These are phyloP conservation scores for Candida nemodendra DNA, from an alignment of 805 yeast species.

Conservation along the genomic window DNA sequence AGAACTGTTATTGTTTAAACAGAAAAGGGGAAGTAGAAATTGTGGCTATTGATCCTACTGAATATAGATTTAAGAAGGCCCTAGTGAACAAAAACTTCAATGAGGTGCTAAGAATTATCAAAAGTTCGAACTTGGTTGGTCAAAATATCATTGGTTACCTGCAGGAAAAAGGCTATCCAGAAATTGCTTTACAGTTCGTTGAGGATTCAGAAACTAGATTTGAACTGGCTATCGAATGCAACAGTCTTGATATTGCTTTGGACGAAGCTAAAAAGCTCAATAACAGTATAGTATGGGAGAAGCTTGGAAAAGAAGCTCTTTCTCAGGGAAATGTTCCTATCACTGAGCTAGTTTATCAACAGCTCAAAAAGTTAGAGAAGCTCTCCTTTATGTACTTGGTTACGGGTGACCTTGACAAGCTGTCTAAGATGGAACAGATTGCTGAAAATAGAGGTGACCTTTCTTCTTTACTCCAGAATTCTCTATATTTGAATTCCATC, in stretches of 20 bases:
- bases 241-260: slow-evolving; percentile 82
- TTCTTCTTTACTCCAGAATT: slow-evolving; percentile 77
- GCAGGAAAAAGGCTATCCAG: slow-evolving; percentile 95
- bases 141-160: slow-evolving; percentile 94
- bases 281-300: slow-evolving; percentile 70
- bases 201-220: slow-evolving; percentile 95
- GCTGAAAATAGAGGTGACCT: slow-evolving; percentile 85
- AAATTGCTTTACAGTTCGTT: slow-evolving; percentile 94
- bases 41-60: slow-evolving; percentile 88
- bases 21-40: slow-evolving; percentile 83
- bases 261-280: slow-evolving; percentile 82
- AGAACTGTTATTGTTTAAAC: slow-evolving; percentile 74
- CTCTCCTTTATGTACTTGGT: slow-evolving; percentile 83
- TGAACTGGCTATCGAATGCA: slow-evolving; percentile 92
- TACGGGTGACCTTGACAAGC: slow-evolving; percentile 75
- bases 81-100: slow-evolving; percentile 84
- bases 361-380: slow-evolving; percentile 81
- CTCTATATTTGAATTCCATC: slow-evolving; percentile 71
- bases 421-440: slow-evolving; percentile 82
- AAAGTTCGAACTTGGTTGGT: slow-evolving; percentile 88
- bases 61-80: slow-evolving; percentile 93
- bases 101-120: slow-evolving; percentile 88
- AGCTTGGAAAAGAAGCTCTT: slow-evolving; percentile 81
- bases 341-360: slow-evolving; percentile 87
- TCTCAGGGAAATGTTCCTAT: slow-evolving; percentile 83